Evolutionary conservation across 345 rosid species (phyloP).

Genomic region (Pugionium cornutum): DNA sequence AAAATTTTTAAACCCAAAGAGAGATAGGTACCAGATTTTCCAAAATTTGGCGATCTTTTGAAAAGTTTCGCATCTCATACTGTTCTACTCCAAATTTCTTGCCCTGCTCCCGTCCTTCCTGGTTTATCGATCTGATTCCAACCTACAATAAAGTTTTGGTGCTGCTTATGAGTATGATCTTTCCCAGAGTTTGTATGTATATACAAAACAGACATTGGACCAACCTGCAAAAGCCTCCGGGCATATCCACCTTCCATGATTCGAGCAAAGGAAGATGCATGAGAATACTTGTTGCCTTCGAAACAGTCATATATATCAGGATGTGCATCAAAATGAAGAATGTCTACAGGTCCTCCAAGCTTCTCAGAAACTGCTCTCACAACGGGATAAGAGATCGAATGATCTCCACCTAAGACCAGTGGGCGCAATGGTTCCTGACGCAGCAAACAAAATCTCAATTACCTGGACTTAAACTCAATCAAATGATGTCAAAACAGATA

Average conservation of each 20-base stretch:
- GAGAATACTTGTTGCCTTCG: constrained; percentile 93
- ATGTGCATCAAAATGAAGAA: constrained; percentile 98
- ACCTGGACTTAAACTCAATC: not conserved
- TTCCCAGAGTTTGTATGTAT: constrained; percentile 3
- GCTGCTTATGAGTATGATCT: not conserved
- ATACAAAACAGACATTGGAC: constrained; percentile 32
- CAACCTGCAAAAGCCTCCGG: constrained; percentile 84
- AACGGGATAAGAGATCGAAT: constrained; percentile 89
- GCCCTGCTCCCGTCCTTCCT: constrained; percentile 92
- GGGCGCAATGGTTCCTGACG: constrained; percentile 83
- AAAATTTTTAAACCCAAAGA: not conserved
- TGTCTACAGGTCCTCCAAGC: constrained; percentile 95
- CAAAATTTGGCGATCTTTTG: constrained; percentile 65
- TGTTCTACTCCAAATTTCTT: constrained; percentile 95
- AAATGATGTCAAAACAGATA: not conserved
- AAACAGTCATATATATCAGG: constrained; percentile 87
- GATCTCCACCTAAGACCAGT: constrained; percentile 93
- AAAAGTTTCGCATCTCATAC: constrained; percentile 90
- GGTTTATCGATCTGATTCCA: constrained; percentile 84
- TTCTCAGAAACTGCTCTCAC: constrained; percentile 93
- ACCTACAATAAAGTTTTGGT: constrained; percentile 50
- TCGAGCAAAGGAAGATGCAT: constrained; percentile 97
- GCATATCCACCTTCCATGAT: constrained; percentile 99
- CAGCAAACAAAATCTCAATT: not conserved
- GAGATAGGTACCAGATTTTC: constrained; percentile 70